Base-by-base conservation (phyloP, 2,329 filamentous ascomycete species). In the Coleophoma crateriformis region DNA sequence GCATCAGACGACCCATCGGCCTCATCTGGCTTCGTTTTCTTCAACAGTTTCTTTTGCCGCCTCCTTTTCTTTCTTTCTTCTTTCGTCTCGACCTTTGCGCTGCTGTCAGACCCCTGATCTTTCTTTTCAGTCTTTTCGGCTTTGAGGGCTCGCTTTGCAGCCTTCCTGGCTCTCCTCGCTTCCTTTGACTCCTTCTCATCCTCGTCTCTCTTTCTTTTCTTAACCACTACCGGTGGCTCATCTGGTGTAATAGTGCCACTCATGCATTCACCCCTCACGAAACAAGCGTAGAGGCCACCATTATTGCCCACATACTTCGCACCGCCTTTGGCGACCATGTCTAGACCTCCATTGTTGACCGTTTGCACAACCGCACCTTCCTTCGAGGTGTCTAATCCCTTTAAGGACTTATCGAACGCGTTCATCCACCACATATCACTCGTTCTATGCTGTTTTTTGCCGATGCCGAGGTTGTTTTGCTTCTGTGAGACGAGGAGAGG, bases 381-480 rank as follows among this genome's bases (percentile, higher is more conserved):
- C 56, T 75, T 74, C 20, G 76, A 75, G 1, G 79, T 82, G 64
- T 88, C 86, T 47, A 96, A 77, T 4, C 85, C 87, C 67, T 94
- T 87, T 56, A 96, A 73, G 49, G 91, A 90, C 65, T 90, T 85
- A 68, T 97, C 92, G 59, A 96, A 96, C 11, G 94, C 94, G 51
- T 89, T 86, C 69, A 96, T 77, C 94, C 94, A 99, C 94, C 94
- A 99, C 67, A 96, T 90, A 64, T 96, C 92, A 59, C 76, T 80
- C 68, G 77, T 74, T 19, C 54, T 56, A 50, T 78, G 78, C 57
- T 81, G 81, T 67, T 88, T 90, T 64, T 88, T 84, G 48, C 92
- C 92, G 5, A 97, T 74, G 20, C 92, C 92, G 47, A 88, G 76
- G 27, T 79, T 86, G 67, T 95, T 87, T 60, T 85, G 78, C 69